These are phyloP conservation scores for Heterobasidion annosum DNA, from an alignment of 1,284 basidiomycete species.

Conservation along the genomic window DNA sequence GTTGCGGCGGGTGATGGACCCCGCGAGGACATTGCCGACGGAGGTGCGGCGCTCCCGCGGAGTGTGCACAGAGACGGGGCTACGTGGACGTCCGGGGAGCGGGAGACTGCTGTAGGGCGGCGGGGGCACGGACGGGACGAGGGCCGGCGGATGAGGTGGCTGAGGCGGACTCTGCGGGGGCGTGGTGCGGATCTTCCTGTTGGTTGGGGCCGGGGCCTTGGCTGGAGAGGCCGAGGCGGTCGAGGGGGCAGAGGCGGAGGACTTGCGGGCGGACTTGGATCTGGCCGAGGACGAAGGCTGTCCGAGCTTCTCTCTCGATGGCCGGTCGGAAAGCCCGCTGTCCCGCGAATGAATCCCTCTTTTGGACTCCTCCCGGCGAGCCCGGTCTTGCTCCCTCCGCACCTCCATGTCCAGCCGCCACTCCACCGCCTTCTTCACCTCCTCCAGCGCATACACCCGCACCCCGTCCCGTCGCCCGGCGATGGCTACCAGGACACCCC, in stretches of 20 bases:
- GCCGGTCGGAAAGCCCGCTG: slow-evolving; percentile 18
- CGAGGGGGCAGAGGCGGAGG: slow-evolving; percentile 2
- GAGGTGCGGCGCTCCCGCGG: slow-evolving; percentile 43
- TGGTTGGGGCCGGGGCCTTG: background rate
- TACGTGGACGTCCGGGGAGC: slow-evolving; percentile 10
- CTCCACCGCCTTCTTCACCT: slow-evolving; percentile 73
- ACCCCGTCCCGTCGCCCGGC: slow-evolving; percentile 77
- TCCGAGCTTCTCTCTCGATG: slow-evolving; percentile 31
- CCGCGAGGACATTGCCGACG: slow-evolving; percentile 50
- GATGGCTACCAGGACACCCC: slow-evolving; percentile 76
- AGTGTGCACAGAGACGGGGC: slow-evolving; percentile 20
- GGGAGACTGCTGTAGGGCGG: slow-evolving; percentile 36
- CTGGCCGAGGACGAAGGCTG: slow-evolving; percentile 13
- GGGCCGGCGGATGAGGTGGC: slow-evolving; percentile 23
- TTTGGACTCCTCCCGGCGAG: slow-evolving; percentile 56
- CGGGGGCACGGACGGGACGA: slow-evolving; percentile 29
- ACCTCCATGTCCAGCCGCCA: slow-evolving; percentile 79
- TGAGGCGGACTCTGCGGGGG: slow-evolving; percentile 13
- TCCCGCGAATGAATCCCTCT: slow-evolving; percentile 24
- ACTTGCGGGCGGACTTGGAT: slow-evolving; percentile 5
- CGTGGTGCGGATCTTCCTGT: slow-evolving; percentile 12
- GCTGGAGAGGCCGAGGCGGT: background rate
- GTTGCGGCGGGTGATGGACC: slow-evolving; percentile 23
- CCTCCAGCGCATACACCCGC: slow-evolving; percentile 75
- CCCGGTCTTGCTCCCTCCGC: slow-evolving; percentile 59